Evolutionary conservation across 108 stramenopile species (phyloP).

Genomic region (Fistulifera pelliculosa): DNA sequence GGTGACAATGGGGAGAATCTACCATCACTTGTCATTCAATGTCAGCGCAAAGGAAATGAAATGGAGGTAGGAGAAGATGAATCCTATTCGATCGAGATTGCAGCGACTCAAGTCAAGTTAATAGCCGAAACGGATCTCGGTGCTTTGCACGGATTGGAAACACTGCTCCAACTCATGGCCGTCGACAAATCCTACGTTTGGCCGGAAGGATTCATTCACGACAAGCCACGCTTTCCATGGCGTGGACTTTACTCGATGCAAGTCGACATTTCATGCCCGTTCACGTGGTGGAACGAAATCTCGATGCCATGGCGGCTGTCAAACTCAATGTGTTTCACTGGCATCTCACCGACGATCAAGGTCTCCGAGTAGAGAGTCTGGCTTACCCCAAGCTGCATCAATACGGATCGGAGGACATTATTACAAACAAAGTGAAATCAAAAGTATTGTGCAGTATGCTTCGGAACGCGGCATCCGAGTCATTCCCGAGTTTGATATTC

Average conservation of each 20-base stretch:
- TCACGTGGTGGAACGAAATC: constrained; percentile 34
- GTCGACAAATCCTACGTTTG: constrained; percentile 8
- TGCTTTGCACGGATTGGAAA: constrained; percentile 41
- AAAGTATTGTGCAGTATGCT: constrained; percentile 39
- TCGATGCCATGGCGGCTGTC: constrained; percentile 55
- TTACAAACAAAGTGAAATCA: constrained; percentile 36
- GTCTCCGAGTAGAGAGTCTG: constrained; percentile 34
- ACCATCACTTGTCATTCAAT: too few relatives aligned
- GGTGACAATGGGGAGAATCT: too few relatives aligned
- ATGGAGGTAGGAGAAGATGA: too few relatives aligned
- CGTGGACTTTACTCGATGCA: constrained; percentile 79
- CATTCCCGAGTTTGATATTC: constrained; percentile 64
- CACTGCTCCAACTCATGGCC: constrained; percentile 50
- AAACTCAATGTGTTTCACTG: constrained; percentile 79
- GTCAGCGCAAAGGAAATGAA: too few relatives aligned
- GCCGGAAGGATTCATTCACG: constrained; percentile 19
- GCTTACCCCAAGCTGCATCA: constrained; percentile 32
- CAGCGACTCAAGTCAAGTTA: too few relatives aligned
- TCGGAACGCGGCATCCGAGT: constrained; percentile 49
- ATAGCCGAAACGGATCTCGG: constrained; percentile 39
- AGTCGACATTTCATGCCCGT: constrained; percentile 66
- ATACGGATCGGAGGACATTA: constrained; percentile 30
- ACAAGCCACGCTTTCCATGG: constrained; percentile 48
- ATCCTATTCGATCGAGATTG: too few relatives aligned
- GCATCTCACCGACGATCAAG: constrained; percentile 58